Base-by-base conservation (phyloP, 352 stramenopile genomes). In the Aphanomyces stellatus region DNA sequence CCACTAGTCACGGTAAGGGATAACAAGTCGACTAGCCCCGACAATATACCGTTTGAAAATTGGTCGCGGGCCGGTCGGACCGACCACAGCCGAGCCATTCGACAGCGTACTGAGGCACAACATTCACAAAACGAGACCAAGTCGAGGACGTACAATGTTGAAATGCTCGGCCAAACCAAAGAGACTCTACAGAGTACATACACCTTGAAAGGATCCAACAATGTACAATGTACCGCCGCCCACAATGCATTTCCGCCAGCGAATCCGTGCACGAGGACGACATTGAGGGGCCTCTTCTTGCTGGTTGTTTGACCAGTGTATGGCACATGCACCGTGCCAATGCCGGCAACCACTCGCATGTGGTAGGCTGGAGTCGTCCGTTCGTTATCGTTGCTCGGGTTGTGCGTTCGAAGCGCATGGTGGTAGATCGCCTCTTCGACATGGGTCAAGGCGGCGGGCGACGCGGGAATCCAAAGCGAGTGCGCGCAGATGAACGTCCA, bases 181-280 rank as follows among this genome's bases (percentile, higher is more conserved):
- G 3, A 93, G 57, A 43, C 87, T 93, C 79, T 90, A 40, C 41
- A 61, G 69, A 24, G 41, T 66, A 56, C 7, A 51, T 42, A 24
- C 43, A n/a, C 10, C 49, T n/a, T 13, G n/a, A 65, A 15, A 62
- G 51, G 33, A 28, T 59, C 13, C 5, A 63, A 19, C 19, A 1
- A 19, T 33, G 24, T 27, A 49, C 1, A 15, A 5, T 17, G 15
- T 64, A 88, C 81, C 73, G 77, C 85, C n/a, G 85, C 83, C 85
- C 85, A 94, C 6, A 89, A 74, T 6, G 83, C 83, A 48, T 94
- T 94, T 24, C 85, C 85, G 1, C 80, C 81, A 0, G 75, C 85
- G 62, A 91, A 94, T 3, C 85, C 85, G 68, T 94, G 85, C 61
- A 94, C 79, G 61, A 94, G 55, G 35, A 94, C 85, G 62, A 94